Base-by-base conservation (phyloP, 176 grass and related monocot species). In the Aegilops speltoides region DNA sequence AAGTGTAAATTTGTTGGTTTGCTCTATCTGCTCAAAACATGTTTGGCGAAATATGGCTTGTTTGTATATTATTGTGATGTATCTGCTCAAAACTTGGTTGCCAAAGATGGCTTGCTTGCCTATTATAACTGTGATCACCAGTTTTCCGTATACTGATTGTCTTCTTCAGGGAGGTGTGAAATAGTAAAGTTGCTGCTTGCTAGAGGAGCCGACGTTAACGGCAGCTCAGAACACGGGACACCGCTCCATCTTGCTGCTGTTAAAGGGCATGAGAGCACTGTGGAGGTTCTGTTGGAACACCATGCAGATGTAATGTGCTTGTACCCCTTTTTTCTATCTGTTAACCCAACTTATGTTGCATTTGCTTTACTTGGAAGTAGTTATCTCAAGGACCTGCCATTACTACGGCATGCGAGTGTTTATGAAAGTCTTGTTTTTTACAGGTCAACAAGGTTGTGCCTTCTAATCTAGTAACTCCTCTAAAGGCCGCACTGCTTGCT, bases 111-210 rank as follows among this genome's bases (percentile, higher is more conserved):
- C 16, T 68, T 68, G 29, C 9, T 68, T 36, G 29, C 15, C 4
- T 34, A 20, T 65, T 14, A 19, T 68, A 17, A 14, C 14, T 64
- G 46, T 64, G 82, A 74, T 31, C 68, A 74, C 74, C 16, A 28
- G 16, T 14, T 64, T 38, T 54, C 34, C 14, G 7, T 59, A 4
- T 20, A 63, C 59, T 52, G 54, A 20, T 57, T 57, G 56, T 22
- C 22, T 2, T 87, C 38, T 65, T 25, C 85, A 87, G 85, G 85
- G 24, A 50, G 69, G 28, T 81, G 67, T 65, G 85, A 73, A 52
- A 87, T 87, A 74, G 78, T 41, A 38, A 81, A 81, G 50, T 8
- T 64, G 71, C 78, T 87, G 38, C 68, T 87, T 74, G 81, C 78
- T 38, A 87, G 28, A 68, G 85, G 85, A 54, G 85, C 85, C 64